Base-by-base conservation (phyloP, 768 basidiomycete species). In the Auriscalpium microsporum region DNA sequence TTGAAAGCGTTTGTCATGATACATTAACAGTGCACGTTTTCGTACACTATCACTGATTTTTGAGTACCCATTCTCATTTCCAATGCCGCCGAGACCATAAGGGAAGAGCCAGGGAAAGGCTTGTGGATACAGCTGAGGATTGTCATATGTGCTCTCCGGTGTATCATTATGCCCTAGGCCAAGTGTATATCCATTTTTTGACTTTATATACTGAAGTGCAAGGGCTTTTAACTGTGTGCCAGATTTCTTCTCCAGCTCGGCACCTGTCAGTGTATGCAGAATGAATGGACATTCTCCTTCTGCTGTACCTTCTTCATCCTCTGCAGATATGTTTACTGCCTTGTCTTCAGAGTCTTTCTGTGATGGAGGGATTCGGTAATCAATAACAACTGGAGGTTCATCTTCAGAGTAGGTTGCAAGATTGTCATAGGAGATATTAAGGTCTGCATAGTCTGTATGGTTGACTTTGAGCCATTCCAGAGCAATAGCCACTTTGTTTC, bases 31-130 rank as follows among this genome's bases (percentile, higher is more conserved):
- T 5, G 14, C 46, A 48, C 14, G 60, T 46, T 17, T 55, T 52
- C 19, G 69, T 71, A 40, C 72, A 71, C n/a, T 46, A 16, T 65
- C 62, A 5, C 66, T 67, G 0, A 72, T 49, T 36, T 50, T 42
- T 38, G 48, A 21, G 10, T 9, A 17, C 37, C 48, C 7, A 8
- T 34, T 35, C 9, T 46, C 17, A 60, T 64, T 54, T 7, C 69
- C 71, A 11, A 74, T 63, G 0, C 71, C 72, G 8, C 73, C 75
- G 9, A 59, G 19, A 0, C 75, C 72, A 63, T 75, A 75, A 0
- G 73, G 74, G 58, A 71, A 76, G 1, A 75, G 55, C 71, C 73
- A 75, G 0, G 72, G 72, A 62, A 71, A 73, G 69, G 71, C 71
- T 13, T 65, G 60, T 2, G 74, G 71, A 59, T 71, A 74, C 1